phyloP scores from a whole-genome alignment of 768 basidiomycete species.

The Pisolithus orientalis region DNA sequence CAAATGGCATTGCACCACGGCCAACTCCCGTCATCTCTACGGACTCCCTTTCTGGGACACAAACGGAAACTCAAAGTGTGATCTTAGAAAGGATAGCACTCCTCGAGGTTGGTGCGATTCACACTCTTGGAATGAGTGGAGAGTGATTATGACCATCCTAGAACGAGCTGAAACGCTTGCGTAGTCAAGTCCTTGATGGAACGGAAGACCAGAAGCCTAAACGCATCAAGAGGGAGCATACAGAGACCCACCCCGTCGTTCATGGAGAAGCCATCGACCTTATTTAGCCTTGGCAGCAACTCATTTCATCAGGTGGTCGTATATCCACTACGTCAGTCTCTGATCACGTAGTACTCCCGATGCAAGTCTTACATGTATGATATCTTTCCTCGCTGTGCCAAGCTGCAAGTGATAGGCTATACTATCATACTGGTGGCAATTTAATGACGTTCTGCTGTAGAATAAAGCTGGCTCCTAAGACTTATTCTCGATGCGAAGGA shows the following conservation, averaged over 20 bases:
- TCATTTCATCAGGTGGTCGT: too few relatives aligned
- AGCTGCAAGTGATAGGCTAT: too few relatives aligned
- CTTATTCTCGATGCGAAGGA: too few relatives aligned
- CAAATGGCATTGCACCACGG: constrained; percentile 14
- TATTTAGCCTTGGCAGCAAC: constrained; percentile 2
- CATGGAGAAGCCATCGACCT: constrained; percentile 12
- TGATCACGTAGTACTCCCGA: too few relatives aligned
- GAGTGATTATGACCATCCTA: neutral
- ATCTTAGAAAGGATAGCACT: neutral
- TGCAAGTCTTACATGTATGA: too few relatives aligned
- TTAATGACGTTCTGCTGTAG: too few relatives aligned
- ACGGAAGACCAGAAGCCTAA: constrained; percentile 9
- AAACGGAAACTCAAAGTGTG: neutral
- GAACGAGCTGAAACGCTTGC: constrained; percentile 13
- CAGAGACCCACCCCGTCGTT: neutral
- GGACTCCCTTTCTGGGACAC: neutral
- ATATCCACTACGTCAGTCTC: too few relatives aligned
- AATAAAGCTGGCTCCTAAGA: too few relatives aligned
- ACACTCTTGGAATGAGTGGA: neutral
- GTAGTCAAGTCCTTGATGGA: neutral
- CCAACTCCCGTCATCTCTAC: neutral
- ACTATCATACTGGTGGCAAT: too few relatives aligned
- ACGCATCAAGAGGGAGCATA: constrained; percentile 10
- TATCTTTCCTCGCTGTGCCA: too few relatives aligned
- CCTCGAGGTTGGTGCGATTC: constrained; percentile 4